Base-by-base conservation (phyloP, 2,329 filamentous ascomycete genomes). In the Sporothrix variecibatus region DNA sequence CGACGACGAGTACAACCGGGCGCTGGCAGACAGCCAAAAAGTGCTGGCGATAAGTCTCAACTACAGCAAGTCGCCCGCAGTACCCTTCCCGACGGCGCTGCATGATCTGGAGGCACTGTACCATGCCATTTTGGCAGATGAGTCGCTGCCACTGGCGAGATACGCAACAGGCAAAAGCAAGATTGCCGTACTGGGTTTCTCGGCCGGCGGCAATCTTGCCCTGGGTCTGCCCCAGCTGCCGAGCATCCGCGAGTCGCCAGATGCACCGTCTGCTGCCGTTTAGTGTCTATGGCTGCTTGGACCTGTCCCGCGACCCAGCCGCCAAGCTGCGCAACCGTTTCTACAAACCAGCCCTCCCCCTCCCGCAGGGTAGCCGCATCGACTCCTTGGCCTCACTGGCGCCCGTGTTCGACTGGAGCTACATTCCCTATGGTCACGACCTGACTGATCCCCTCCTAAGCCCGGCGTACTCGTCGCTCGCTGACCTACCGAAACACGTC, bases 181-280 rank as follows among this genome's bases (percentile, higher is more conserved):
- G 15, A 80, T 87, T 7, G 82, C 82, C 0, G 75, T 88, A 0
- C 82, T 81, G 0, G 87, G 87, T 3, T 88, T 86, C 78, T 86
- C 84, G 62, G 86, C 86, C 0, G 87, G 87, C 38, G 87, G 82
- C 4, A 87, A 86, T 76, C 80, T 88, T 0, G 77, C 82, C 1
- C 79, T 88, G 1, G 79, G 81, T 6, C 82, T 82, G 0, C 78
- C 81, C 26, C 86, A 87, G 77, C 76, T 84, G 20, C 80, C 81
- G 0, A 78, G 75, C 17, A 75, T 87, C 34, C 77, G 78, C 43
- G 78, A 76, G 1, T 2, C 43, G 17, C 23, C 71, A 2, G 53
- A 72, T 53, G 71, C 73, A 3, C 75, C 80, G 17, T 69, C 60
- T 11, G 85, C 83, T 0, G 80, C 83, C 0, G 77, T n/a, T 86